Evolutionary conservation across 805 yeast genomes (phyloP), one percentile per base, ranked within the genome.

Genomic region (Candida xyloterini): DNA sequence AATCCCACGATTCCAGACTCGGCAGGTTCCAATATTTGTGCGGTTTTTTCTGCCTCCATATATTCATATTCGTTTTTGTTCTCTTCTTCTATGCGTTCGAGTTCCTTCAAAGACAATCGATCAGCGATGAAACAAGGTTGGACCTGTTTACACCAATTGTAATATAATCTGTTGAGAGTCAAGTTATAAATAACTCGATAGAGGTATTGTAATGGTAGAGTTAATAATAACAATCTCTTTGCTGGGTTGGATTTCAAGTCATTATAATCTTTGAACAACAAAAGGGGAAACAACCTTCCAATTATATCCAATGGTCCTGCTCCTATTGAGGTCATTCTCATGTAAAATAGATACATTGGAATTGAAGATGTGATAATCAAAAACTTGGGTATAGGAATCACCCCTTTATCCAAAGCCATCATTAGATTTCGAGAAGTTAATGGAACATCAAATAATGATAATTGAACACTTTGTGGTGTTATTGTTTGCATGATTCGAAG

Each of bases 81-180:
- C 36, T 65, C 69, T 7, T 39, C 35, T 35, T 65, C 69, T 9
- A 65, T 58, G 15, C 50, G 46, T n/a, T 56, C 58, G 10, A 61
- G 32, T 35, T 63, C 67, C 10, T 50, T 57, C 15, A 50, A 15
- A 1, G 67, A 53, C 7, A 65, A 30, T 22, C 60, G 47, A 42
- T 61, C 67, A 14, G 66, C 63, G 32, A 61, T 47, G 35, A 65
- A 64, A 39, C 58, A 59, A 1, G 69, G 68, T 35, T 60, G 67
- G 1, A 57, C 53, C 11, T 47, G 44, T 28, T 51, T 51, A 25
- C 60, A 54, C 65, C 64, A 60, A 13, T 53, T 52, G 41, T 65
- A 68, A 46, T 68, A 67, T 3, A 57, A 9, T 28, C 66, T 52
- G 44, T 69, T 67, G 43, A 57, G 30, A 32, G 62, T 38, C 39